Base-by-base conservation (phyloP, 2,329 filamentous ascomycete genomes). In the Pseudocercospora eumusae region DNA sequence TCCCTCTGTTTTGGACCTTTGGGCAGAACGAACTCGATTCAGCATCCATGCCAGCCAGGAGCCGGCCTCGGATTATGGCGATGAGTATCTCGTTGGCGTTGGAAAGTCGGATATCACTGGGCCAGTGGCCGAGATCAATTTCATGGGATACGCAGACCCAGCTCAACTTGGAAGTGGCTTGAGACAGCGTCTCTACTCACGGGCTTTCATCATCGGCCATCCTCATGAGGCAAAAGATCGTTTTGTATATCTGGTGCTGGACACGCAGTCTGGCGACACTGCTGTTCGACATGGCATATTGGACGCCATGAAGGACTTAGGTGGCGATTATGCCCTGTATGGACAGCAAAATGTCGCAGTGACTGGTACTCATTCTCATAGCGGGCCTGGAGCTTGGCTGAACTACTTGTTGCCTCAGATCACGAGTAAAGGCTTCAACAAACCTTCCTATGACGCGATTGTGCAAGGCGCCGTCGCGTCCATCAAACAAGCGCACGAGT, bases 391-490 rank as follows among this genome's bases (percentile, higher is more conserved):
- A 1, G 93, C 90, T 5, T 98, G 92, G 92, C 82, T 96, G 74
- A 98, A 98, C 77, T 98, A 97, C 73, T 83, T 98, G 9, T 82
- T 97, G 5, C 93, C 93, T 7, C 93, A 97, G 73, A 89, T 98
- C 66, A 95, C 93, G 0, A 93, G 88, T 71, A 83, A 89, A 62
- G 93, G 93, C 0, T 97, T 96, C 70, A 84, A 92, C 76, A 86
- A 87, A 71, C 90, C 96, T 75, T 96, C 91, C 70, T 96, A 96
- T 72, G 84, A 88, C 66, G 92, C 93, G 27, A 92, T 98, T 64
- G 92, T 98, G 0, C 87, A 95, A 69, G 93, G 93, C 1, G 88
- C 91, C 1, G 73, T 97, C 1, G 79, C 91, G 1, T 96, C 93
- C 0, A 92, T 98, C 69, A 82, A 88, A 71, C 83, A 89, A 47